phyloP scores from a whole-genome alignment of 2,329 filamentous ascomycete species.

The Talaromyces sp. region DNA sequence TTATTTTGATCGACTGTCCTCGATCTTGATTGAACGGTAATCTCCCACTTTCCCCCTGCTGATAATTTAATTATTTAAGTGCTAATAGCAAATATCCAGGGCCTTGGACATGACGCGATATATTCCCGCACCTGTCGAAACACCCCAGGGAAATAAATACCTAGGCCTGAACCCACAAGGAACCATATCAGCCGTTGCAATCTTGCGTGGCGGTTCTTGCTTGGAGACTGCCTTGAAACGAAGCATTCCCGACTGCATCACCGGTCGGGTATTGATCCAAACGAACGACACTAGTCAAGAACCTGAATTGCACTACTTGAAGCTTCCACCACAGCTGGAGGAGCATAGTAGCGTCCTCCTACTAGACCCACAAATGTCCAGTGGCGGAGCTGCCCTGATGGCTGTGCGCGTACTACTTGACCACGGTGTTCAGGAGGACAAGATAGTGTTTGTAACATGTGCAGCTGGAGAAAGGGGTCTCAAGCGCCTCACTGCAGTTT shows the following conservation, averaged over 20 bases:
- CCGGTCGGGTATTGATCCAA: conserved; percentile 86
- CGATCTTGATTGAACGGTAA: conserved; percentile 76
- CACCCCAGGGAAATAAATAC: conserved; percentile 71
- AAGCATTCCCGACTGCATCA: conserved; percentile 89
- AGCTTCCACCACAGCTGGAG: conserved; percentile 73
- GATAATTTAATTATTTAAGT: neutral
- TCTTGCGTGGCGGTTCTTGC: conserved; percentile 84
- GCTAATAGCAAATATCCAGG: conserved; percentile 45
- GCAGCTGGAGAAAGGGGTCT: conserved; percentile 82
- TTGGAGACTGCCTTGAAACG: conserved; percentile 86
- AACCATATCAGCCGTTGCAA: conserved; percentile 80
- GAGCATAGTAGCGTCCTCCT: conserved; percentile 80
- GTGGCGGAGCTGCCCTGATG: conserved; percentile 85
- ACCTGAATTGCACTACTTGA: conserved; percentile 88
- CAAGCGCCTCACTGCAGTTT: conserved; percentile 83
- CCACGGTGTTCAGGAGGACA: conserved; percentile 81
- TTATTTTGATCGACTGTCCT: conserved; percentile 88
- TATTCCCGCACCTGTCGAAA: conserved; percentile 64
- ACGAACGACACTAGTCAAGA: conserved; percentile 83
- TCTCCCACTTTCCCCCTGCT: too few species aligned
- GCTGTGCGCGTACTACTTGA: conserved; percentile 94
- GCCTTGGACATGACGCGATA: conserved; percentile 79
- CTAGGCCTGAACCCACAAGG: conserved; percentile 71
- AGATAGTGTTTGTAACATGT: conserved; percentile 91
- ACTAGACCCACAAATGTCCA: conserved; percentile 92